Evolutionary conservation across 2,329 filamentous ascomycete species (phyloP), one percentile per base, ranked within the genome.

Genomic region (Exophiala viscosa): DNA sequence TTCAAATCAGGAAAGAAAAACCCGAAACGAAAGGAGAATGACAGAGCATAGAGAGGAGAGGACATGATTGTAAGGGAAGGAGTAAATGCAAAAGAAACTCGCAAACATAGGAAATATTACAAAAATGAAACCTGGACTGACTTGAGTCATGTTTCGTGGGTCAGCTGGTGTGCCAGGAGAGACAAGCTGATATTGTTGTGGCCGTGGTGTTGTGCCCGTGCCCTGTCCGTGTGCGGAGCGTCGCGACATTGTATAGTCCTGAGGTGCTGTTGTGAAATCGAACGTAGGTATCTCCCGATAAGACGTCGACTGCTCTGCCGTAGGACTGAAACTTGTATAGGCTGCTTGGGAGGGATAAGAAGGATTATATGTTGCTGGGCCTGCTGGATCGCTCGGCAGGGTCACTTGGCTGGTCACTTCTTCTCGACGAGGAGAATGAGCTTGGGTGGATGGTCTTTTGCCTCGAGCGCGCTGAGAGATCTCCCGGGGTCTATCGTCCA

Each of bases 121-220:
- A 62, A 63, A 63, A 58, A 60, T 56, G 44, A 62, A 62, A 36
- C 58, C 60, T 49, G 59, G 61, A 63, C 61, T 63, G 45, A 63
- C 61, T 59, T 62, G 61, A 50, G 52, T 62, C 58, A 63, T 60
- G 31, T 56, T 46, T 44, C 56, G 53, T 46, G 59, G 59, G 55
- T 60, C 59, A 48, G 48, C 56, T 47, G 59, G 59, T 36, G 54
- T 58, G 44, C 57, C 60, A 47, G 59, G 57, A 35, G 60, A 60
- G 41, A 62, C 55, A 35, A 62, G 60, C 50, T 61, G 58, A 54
- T 61, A 62, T 32, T 53, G 57, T 48, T 55, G 54, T 9, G 54
- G 46, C 45, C 50, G 45, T 14, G 41, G 33, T 11, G 48, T 52
- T 8, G 36, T 38, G 28, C 50, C 43, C 33, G 52, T 46, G 15